phyloP scores from a whole-genome alignment of 345 rosid genomes.

The Erodium maritimum region DNA sequence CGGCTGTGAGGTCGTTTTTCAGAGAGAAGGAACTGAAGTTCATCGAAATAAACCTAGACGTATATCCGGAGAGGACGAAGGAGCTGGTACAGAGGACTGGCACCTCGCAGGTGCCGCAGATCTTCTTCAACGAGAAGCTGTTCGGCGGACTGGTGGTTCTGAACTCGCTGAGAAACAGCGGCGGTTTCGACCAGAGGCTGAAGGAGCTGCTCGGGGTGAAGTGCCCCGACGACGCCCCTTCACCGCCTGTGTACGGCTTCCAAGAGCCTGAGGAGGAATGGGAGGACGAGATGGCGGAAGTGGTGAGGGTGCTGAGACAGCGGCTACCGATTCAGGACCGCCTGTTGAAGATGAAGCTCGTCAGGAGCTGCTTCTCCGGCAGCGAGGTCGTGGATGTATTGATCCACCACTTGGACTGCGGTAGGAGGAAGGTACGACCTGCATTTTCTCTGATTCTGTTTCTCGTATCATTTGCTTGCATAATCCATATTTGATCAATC shows the following conservation, averaged over 20 bases:
- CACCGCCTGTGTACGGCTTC: conserved; percentile 46
- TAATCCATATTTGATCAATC: background rate
- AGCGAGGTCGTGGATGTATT: conserved; percentile 59
- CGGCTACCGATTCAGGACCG: conserved; percentile 73
- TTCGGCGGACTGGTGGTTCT: conserved; percentile 77
- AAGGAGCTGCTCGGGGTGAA: conserved; percentile 37
- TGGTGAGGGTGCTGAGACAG: conserved; percentile 51
- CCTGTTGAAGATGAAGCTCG: conserved; percentile 75
- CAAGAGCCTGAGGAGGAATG: conserved; percentile 40
- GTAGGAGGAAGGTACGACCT: conserved; percentile 51
- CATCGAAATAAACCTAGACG: conserved; percentile 80
- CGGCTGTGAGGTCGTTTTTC: conserved; percentile 60
- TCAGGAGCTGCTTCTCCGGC: conserved; percentile 74
- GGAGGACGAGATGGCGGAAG: conserved; percentile 37
- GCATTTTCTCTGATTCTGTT: conserved; percentile 9
- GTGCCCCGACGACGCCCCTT: conserved; percentile 52
- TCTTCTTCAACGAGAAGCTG: conserved; percentile 70
- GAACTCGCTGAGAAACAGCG: conserved; percentile 69
- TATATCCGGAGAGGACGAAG: conserved; percentile 41
- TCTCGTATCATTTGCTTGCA: background rate
- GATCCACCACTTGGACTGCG: conserved; percentile 52
- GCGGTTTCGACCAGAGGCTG: conserved; percentile 41
- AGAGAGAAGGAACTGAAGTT: conserved; percentile 39
- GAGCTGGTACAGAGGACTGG: conserved; percentile 62
- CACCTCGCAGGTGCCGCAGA: conserved; percentile 56